Conservation (phyloP, 2,329 filamentous ascomycete species). For the Fusarium guadeloupense region DNA sequence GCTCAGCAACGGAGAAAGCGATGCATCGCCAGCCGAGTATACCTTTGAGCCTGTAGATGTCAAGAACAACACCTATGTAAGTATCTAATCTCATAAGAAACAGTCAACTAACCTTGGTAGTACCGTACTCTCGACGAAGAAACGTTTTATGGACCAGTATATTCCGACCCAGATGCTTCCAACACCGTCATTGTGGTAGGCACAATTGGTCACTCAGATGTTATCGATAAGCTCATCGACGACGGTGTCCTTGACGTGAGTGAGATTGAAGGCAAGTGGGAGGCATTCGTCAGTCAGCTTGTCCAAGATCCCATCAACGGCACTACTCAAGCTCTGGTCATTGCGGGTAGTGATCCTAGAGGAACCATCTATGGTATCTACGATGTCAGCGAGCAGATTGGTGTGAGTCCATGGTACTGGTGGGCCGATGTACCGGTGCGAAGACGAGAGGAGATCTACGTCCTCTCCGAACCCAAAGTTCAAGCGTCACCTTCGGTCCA, state of each 20-base stretch:
- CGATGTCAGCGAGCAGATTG: slow-evolving; percentile 68
- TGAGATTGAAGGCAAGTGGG: slow-evolving; percentile 71
- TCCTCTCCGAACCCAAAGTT: slow-evolving; percentile 47
- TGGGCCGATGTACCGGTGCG: slow-evolving; percentile 66
- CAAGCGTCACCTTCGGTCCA: slow-evolving; percentile 64
- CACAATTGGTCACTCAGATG: slow-evolving; percentile 71
- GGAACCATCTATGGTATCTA: slow-evolving; percentile 70
- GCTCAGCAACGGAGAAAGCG: slow-evolving; percentile 58
- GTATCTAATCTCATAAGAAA: background rate
- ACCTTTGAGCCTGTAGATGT: slow-evolving; percentile 55
- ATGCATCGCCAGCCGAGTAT: slow-evolving; percentile 52
- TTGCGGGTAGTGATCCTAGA: slow-evolving; percentile 66
- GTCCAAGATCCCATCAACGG: slow-evolving; percentile 57
- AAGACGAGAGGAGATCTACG: slow-evolving; percentile 58
- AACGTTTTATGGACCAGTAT: slow-evolving; percentile 53
- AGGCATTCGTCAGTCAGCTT: slow-evolving; percentile 70
- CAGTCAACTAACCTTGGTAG: background rate
- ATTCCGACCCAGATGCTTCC: slow-evolving; percentile 51
- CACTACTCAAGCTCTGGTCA: slow-evolving; percentile 58
- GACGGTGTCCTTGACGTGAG: slow-evolving; percentile 53
- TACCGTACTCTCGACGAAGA: slow-evolving; percentile 33
- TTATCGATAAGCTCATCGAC: slow-evolving; percentile 53
- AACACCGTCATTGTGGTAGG: slow-evolving; percentile 72
- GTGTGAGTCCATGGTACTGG: slow-evolving; percentile 65
- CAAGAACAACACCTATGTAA: slow-evolving; percentile 58